Conservation (phyloP, 2,329 filamentous ascomycete species). For the Colletotrichum tamarilloi region DNA sequence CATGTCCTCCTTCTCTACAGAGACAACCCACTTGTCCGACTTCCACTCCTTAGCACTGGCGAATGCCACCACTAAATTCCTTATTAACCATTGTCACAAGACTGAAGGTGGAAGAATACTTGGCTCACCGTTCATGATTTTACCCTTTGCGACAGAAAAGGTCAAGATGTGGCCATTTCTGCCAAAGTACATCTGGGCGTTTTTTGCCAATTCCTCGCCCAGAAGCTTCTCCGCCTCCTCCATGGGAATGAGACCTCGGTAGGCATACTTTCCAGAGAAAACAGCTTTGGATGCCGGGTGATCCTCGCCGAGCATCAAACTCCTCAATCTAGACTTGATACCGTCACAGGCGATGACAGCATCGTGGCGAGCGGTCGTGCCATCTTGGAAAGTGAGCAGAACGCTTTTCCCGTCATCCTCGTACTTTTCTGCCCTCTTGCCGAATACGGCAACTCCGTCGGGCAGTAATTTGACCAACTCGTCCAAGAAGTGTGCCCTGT, state of each 20-base stretch:
- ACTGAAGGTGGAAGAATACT: not conserved
- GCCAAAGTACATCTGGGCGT: constrained; percentile 64
- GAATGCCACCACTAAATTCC: constrained; percentile 10
- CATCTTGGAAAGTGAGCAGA: constrained; percentile 51
- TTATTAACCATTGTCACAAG: not conserved
- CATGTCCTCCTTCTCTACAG: constrained; percentile 23
- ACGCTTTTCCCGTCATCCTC: constrained; percentile 35
- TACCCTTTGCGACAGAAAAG: constrained; percentile 67
- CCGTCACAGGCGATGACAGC: constrained; percentile 68
- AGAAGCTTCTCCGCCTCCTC: constrained; percentile 61
- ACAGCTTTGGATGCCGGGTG: constrained; percentile 49
- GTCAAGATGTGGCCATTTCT: constrained; percentile 66
- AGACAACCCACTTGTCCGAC: constrained; percentile 25
- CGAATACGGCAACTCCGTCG: constrained; percentile 39
- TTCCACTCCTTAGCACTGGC: constrained; percentile 22
- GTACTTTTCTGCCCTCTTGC: constrained; percentile 42
- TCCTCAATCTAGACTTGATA: constrained; percentile 61
- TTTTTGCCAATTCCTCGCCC: constrained; percentile 48
- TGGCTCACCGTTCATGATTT: constrained; percentile 58
- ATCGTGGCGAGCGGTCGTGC: constrained; percentile 50
- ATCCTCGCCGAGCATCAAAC: constrained; percentile 59
- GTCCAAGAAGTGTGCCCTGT: constrained; percentile 42
- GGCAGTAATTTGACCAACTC: constrained; percentile 53
- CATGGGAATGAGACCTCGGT: constrained; percentile 61
- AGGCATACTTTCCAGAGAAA: constrained; percentile 69